Percentiles rank a stretch among this genome's conserved stretches.
These are phyloP conservation scores for Ostreobium quekettii DNA, from an alignment of 139 green algal genomes.

Conservation along the genomic window DNA sequence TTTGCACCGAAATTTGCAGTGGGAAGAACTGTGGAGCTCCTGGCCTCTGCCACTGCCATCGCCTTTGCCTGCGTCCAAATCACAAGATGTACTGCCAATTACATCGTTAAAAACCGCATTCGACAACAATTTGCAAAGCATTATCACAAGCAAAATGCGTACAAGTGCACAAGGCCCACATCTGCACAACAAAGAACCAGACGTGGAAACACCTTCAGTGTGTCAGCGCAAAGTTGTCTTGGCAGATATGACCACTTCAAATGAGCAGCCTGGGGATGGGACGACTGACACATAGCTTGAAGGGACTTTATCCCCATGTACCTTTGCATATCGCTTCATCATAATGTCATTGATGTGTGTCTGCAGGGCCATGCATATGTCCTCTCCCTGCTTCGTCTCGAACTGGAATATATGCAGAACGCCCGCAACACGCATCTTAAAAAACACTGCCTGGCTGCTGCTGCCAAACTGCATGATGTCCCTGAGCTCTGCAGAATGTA, in stretches of 20 bases:
- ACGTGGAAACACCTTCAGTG: too few species aligned
- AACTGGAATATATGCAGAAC: constrained; percentile 98
- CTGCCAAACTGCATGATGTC: constrained; percentile 96
- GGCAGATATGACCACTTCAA: too few species aligned
- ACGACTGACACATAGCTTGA: too few species aligned
- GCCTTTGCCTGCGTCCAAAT: neutral
- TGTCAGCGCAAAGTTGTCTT: too few species aligned
- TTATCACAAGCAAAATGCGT: too few species aligned
- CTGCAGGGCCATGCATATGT: constrained; percentile 97
- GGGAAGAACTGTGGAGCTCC: constrained; percentile 8
- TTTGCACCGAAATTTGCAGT: constrained; percentile 66
- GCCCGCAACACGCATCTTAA: constrained; percentile 96
- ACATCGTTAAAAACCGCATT: too few species aligned
- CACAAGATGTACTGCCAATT: too few species aligned
- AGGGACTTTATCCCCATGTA: too few species aligned
- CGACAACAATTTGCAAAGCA: too few species aligned
- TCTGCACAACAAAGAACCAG: too few species aligned
- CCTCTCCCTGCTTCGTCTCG: constrained; percentile 86
- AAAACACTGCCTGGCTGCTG: constrained; percentile 84
- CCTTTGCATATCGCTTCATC: constrained; percentile 81
- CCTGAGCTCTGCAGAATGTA: constrained; percentile 88
- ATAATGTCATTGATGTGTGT: constrained; percentile 99
- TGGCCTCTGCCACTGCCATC: neutral
- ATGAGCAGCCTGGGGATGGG: too few species aligned
- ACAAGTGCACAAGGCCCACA: too few species aligned